Percentiles rank a stretch among this genome's conserved stretches.
phyloP scores from a whole-genome alignment of 2,329 filamentous ascomycete genomes.

The Colletotrichum incanum region DNA sequence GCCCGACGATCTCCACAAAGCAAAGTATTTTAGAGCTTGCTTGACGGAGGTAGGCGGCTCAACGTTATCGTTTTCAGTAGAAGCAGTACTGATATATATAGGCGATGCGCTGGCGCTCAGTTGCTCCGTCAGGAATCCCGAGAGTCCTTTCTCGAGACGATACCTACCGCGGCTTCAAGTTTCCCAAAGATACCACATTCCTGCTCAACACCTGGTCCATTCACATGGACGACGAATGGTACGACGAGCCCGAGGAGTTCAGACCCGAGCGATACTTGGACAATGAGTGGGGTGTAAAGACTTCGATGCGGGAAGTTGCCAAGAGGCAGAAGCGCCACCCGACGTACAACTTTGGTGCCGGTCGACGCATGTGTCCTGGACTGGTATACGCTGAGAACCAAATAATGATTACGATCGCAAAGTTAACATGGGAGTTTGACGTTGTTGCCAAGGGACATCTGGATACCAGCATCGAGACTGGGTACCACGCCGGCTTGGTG shows the following conservation, averaged over 20 bases:
- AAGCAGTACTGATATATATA: slow-evolving; percentile 39
- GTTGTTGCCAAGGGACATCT: slow-evolving; percentile 47
- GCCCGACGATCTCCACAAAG: slow-evolving; percentile 46
- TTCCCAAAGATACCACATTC: slow-evolving; percentile 64
- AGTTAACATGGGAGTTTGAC: slow-evolving; percentile 66
- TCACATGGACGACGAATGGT: slow-evolving; percentile 47
- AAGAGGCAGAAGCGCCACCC: slow-evolving; percentile 42
- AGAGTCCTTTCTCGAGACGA: slow-evolving; percentile 66
- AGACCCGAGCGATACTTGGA: slow-evolving; percentile 49
- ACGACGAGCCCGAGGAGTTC: slow-evolving; percentile 48
- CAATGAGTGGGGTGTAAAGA: slow-evolving; percentile 32
- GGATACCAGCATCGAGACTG: slow-evolving; percentile 48
- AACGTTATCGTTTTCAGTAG: no score
- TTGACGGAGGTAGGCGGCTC: slow-evolving; percentile 35
- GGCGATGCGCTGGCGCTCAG: slow-evolving; percentile 55
- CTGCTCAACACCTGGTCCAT: slow-evolving; percentile 53
- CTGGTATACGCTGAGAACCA: slow-evolving; percentile 64
- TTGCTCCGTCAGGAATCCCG: slow-evolving; percentile 59
- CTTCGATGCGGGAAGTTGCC: slow-evolving; percentile 19
- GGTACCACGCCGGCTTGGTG: slow-evolving; percentile 45
- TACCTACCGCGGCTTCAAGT: slow-evolving; percentile 62
- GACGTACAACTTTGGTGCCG: slow-evolving; percentile 63
- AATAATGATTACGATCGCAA: slow-evolving; percentile 56
- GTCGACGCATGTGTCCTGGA: slow-evolving; percentile 64
- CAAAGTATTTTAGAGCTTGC: slow-evolving; percentile 48